Evolutionary conservation across 1,284 basidiomycete species (phyloP), one percentile per base, ranked within the genome.

Genomic region (Neonothopanus nambi): DNA sequence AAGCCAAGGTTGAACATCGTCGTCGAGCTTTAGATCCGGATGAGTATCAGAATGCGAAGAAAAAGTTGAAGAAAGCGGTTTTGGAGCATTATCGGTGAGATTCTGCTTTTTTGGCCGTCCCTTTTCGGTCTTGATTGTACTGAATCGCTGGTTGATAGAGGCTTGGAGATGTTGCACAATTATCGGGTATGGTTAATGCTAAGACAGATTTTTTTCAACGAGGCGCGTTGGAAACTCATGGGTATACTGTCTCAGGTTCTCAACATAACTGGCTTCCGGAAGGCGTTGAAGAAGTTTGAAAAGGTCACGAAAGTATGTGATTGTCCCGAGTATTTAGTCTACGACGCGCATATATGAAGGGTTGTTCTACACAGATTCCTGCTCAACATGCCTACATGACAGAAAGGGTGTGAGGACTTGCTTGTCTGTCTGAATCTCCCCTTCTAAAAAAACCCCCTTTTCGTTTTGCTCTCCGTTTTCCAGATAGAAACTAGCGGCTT

Each of bases 261-360:
- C 48, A 98, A 98, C 67, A 69, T 95, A 8, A 91, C 91, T 2
- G 95, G 94, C 0, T 95, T 98, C 67, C 78, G 91, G 20, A 98
- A 98, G 68, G 89, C 89, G 0, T 67, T 97, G 57, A 98, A 95
- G 72, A 98, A 97, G 72, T 97, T 94, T 62, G 92, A 94, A 66
- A 98, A 97, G 71, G 75, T 84, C 2, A 89, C 91, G 1, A 83
- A 79, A 63, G 87, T 88, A 74, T 53, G 80, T 81, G 20, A 47
- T 8, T 9, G 13, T 33, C 17, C 35, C 20, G 3, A 37, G 33
- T 26, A n/a, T 46, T 21, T 24, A n/a, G 26, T 8, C 21, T 51
- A 5, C 35, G 3, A 39, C 24, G 6, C 35, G n/a, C 35, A 37
- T 35, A 36, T 28, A 51, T 42, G 30, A 33, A 33, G 13, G 40